phyloP scores from a whole-genome alignment of 345 rosid species.

The Geranium brycei region DNA sequence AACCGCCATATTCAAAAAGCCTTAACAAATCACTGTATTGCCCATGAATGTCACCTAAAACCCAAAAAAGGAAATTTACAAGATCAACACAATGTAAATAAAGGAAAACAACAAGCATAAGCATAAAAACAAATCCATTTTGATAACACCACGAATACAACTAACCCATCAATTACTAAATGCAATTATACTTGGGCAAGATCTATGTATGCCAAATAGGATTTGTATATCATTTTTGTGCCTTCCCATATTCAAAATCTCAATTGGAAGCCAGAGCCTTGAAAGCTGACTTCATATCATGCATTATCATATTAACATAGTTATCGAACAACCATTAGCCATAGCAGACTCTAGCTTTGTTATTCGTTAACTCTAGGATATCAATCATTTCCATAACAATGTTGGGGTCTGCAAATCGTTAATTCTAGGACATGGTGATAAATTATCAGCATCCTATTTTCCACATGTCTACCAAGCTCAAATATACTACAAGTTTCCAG shows the following conservation, averaged over 20 bases:
- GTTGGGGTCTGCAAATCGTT: no score
- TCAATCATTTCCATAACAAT: no score
- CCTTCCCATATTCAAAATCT: not conserved
- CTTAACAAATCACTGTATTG: conserved; percentile 81
- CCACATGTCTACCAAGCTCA: not conserved
- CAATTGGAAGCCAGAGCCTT: not conserved
- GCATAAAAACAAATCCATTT: no score
- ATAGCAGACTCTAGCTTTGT: no score
- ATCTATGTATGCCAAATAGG: no score
- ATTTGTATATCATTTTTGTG: no score
- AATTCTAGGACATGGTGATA: no score
- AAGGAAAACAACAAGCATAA: not conserved
- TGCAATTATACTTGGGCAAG: no score
- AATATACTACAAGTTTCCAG: not conserved
- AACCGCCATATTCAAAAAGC: conserved; percentile 90
- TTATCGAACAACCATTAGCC: not conserved
- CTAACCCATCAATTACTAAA: no score
- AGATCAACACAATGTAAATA: conserved; percentile 2
- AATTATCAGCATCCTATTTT: no score
- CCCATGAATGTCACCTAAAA: conserved; percentile 83
- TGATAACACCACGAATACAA: no score
- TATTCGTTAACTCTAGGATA: no score
- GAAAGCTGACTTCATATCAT: not conserved
- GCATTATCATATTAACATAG: not conserved
- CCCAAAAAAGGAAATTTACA: conserved; percentile 5